phyloP scores from a whole-genome alignment of 352 stramenopile species.

The Phytophthora chlamydospora region DNA sequence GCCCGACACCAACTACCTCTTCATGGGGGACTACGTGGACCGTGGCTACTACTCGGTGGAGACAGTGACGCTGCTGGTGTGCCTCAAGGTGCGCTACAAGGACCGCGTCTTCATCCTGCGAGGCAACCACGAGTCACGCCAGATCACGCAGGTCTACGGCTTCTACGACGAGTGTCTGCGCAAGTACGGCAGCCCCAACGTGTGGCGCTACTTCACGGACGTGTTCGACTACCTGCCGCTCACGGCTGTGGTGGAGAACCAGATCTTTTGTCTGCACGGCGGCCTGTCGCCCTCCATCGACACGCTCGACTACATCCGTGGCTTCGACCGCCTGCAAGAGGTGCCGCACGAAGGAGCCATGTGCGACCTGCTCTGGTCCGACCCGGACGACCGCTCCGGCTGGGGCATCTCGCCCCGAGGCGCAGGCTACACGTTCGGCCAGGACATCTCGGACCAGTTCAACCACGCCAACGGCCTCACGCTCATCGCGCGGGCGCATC shows the following conservation, averaged over 20 bases:
- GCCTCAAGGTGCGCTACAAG: constrained; percentile 90
- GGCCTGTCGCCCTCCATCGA: constrained; percentile 95
- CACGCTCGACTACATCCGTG: constrained; percentile 94
- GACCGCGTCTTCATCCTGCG: constrained; percentile 86
- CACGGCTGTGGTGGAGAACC: constrained; percentile 98
- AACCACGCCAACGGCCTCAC: constrained; percentile 97
- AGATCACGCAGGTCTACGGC: constrained; percentile 87
- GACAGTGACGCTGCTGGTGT: constrained; percentile 83
- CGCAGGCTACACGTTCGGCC: constrained; percentile 98
- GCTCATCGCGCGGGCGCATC: constrained; percentile 97
- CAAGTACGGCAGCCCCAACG: constrained; percentile 99
- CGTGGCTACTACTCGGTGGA: constrained; percentile 90
- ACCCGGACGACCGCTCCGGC: constrained; percentile 98
- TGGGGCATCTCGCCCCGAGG: constrained; percentile 99
- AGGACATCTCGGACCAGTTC: constrained; percentile 98
- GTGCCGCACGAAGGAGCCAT: constrained; percentile 95
- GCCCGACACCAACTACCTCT: constrained; percentile 82
- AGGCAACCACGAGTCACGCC: constrained; percentile 81
- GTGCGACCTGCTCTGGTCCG: constrained; percentile 98
- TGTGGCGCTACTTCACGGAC: constrained; percentile 98
- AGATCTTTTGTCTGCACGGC: constrained; percentile 99
- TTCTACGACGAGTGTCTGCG: constrained; percentile 79
- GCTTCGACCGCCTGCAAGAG: constrained; percentile 92
- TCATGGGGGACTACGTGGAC: constrained; percentile 88
- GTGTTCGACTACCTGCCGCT: constrained; percentile 95